phyloP scores from a whole-genome alignment of 768 basidiomycete species.

The Favolaschia claudopus region DNA sequence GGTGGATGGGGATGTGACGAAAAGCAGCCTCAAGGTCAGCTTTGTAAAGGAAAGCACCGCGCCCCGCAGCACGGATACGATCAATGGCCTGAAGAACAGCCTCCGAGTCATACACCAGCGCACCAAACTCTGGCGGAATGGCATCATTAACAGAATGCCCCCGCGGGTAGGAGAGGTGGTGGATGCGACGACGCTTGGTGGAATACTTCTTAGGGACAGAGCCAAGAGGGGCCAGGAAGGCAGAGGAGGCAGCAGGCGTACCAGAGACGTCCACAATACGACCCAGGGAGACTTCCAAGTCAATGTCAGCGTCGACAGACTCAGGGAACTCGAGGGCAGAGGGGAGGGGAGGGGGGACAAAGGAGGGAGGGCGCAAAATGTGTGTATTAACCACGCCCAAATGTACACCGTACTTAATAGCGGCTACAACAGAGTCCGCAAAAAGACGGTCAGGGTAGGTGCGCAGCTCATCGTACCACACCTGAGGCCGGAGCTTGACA shows the following conservation, averaged over 20 bases:
- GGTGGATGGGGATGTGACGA: background rate
- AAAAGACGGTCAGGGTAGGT: constrained; percentile 10
- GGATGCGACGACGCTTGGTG: constrained; percentile 15
- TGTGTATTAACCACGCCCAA: constrained; percentile 5
- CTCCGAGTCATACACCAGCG: constrained; percentile 25
- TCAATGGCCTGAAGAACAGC: constrained; percentile 4
- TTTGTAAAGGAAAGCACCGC: constrained; percentile 13
- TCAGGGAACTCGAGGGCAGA: constrained; percentile 19
- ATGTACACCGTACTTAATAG: constrained; percentile 15
- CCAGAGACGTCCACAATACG: constrained; percentile 18
- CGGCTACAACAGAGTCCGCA: constrained; percentile 1
- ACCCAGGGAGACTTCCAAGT: constrained; percentile 8
- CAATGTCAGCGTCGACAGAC: constrained; percentile 1
- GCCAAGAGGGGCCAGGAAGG: constrained; percentile 23
- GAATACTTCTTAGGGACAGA: constrained; percentile 25
- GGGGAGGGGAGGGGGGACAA: constrained; percentile 10
- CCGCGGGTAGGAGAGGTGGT: constrained; percentile 26
- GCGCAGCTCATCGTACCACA: background rate
- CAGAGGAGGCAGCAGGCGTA: background rate
- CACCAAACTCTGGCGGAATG: constrained; percentile 12
- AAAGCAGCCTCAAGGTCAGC: constrained; percentile 8
- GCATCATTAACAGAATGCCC: constrained; percentile 25
- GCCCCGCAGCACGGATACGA: constrained; percentile 11
- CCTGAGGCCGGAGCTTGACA: background rate
- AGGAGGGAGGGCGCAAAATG: background rate